Evolutionary conservation across 495 filamentous ascomycete genomes (phyloP), one percentile per base, ranked within the genome.

Genomic region (Daldinia caldariorum): DNA sequence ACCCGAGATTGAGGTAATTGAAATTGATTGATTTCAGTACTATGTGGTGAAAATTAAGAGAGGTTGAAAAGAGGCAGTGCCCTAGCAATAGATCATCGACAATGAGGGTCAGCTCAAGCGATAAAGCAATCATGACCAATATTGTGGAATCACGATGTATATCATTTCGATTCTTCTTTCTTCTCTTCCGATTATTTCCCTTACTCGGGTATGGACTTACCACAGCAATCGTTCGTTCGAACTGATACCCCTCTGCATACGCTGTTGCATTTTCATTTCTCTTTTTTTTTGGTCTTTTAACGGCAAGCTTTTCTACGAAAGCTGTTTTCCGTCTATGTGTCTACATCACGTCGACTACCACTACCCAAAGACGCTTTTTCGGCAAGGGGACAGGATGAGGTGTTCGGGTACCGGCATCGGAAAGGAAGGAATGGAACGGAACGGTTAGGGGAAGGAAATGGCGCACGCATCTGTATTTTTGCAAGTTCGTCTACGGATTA

Each of bases 1-100:
- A 57, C 5, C 60, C 1, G 4, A 18, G 3, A 64, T 70, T n/a
- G 71, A 74, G 38, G 16, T 77, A 20, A 72, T 77, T 49, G 75
- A 77, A 12, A 62, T 76, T 22, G 74, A 76, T 22, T 47, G 43
- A 47, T 47, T 47, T 6, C 20, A 47, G 43, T 12, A 16, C 18
- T 8, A 47, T 22, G 9, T 7, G 10, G 10, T 20, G 16, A 8
- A 47, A 22, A 47, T 22, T 22, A 22, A 4, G 20, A 9, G 8
- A 22, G 18, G 20, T 12, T 22, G 9, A 47, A 18, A 22, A 47
- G 32, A 18, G 53, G n/a, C 4, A 12, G 14, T 35, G 7, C 6
- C 26, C 29, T 12, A 16, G 6, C n/a, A 31, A 53, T 32, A 13
- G 26, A 53, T 16, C 50, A 8, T 8, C 26, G 14, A 29, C 13